Conservation (phyloP, 1,139 yeast genomes). For the Kodamaea sp. region DNA sequence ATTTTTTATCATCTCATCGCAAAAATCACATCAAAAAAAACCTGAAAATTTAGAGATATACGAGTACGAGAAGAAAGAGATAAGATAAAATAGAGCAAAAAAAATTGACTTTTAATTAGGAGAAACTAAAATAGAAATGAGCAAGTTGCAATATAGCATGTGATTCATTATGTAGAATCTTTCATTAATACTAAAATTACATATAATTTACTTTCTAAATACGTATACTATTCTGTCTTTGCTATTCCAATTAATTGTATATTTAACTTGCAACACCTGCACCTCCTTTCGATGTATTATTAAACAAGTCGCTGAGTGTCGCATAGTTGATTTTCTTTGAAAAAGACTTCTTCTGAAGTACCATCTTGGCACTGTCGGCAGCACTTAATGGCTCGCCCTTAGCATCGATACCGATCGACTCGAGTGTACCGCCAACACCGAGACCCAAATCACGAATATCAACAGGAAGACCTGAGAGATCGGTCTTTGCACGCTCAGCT, state of each 20-base stretch:
- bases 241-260: background rate
- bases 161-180: too few species aligned
- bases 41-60: too few species aligned
- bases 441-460: constrained; percentile 17
- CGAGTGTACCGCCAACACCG: constrained; percentile 38
- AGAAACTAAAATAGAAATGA: too few species aligned
- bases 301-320: constrained; percentile 65
- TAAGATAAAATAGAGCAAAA: too few species aligned
- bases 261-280: constrained; percentile 1
- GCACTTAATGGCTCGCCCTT: constrained; percentile 49
- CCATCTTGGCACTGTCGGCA: constrained; percentile 69
- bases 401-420: constrained; percentile 40
- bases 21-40: too few species aligned
- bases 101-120: too few species aligned
- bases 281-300: constrained; percentile 5
- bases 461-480: constrained; percentile 2
- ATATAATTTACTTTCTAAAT: background rate
- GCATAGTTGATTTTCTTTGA: constrained; percentile 87
- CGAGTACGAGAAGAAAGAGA: too few species aligned
- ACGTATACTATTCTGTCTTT: background rate
- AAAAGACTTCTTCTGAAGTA: constrained; percentile 66
- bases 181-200: too few species aligned
- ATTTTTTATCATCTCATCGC: too few species aligned
- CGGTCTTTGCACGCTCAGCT: constrained; percentile 28
- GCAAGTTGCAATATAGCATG: too few species aligned